Evolutionary conservation across 495 filamentous ascomycete species (phyloP).

Genomic region (Hyphodiscus hymeniophilus): DNA sequence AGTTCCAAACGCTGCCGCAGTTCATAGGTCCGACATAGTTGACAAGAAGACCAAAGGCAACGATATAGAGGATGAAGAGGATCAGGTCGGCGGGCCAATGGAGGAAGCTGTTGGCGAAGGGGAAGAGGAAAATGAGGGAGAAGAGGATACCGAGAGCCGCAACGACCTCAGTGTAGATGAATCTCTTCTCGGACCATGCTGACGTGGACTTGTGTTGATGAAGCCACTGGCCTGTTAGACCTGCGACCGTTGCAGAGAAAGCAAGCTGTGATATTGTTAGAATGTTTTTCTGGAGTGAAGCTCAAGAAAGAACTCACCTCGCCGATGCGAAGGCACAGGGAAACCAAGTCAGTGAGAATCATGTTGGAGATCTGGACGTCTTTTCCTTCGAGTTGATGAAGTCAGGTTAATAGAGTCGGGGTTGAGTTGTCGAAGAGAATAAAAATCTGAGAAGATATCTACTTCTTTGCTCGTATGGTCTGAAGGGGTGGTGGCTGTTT

Average conservation of each 20-base stretch:
- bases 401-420: no score
- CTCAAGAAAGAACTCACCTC: conserved; percentile 12
- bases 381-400: neutral
- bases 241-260: conserved; percentile 42
- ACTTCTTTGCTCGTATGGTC: no score
- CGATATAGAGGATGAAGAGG: conserved; percentile 44
- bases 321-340: conserved; percentile 37
- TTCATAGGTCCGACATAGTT: conserved; percentile 34
- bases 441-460: no score
- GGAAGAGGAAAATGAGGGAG: conserved; percentile 47
- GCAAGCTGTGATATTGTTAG: conserved; percentile 25
- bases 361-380: conserved; percentile 7
- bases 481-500: no score
- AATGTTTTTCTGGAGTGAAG: neutral
- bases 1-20: conserved; percentile 44
- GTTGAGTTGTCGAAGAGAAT: no score
- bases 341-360: conserved; percentile 37
- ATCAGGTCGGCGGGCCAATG: conserved; percentile 38
- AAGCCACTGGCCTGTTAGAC: conserved; percentile 48
- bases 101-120: conserved; percentile 33
- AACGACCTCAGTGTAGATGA: conserved; percentile 55
- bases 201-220: conserved; percentile 18
- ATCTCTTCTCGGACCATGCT: conserved; percentile 37
- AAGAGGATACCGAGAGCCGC: conserved; percentile 45
- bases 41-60: conserved; percentile 46